Base-by-base conservation (phyloP, 164 flowering plant genomes). In the Stephania yunnanensis region DNA sequence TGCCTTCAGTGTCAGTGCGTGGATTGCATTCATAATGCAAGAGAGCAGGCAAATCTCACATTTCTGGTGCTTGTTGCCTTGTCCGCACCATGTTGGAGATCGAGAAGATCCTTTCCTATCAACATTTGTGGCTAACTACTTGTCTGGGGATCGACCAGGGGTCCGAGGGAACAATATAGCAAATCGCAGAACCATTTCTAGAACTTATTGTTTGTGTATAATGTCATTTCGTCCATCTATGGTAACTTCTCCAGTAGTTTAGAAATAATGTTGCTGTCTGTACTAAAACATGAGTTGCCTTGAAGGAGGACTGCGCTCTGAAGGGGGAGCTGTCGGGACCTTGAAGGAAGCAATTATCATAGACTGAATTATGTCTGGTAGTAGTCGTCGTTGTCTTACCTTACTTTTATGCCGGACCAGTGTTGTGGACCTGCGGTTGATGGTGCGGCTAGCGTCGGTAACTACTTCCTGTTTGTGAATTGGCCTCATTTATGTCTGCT, bases 271-370 rank as follows among this genome's bases (percentile, higher is more conserved):
- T 58, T 68, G 20, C 25, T 12, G 20, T 36, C 8, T 68, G 70
- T 36, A 10, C 71, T 17, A 31, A 2, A 10, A 6, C 19, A 13
- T 44, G 29, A 69, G 53, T 69, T 69, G 72, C 19, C 10, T 48
- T 48, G 46, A 36, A 58, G 46, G 72, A 46, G 46, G 72, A 46
- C 55, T 70, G 72, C 22, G 46, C 30, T 46, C 55, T 70, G 58
- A 20, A 9, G 55, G 72, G 72, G 58, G 53, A 48, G 17, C 31
- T 20, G 55, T 20, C 36, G 25, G 22, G 48, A 12, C 29, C 9
- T 58, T n/a, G 5, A 58, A n/a, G 64, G 64, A 58, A 22, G n/a
- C 64, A 58, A 58, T 58, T 19, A 15, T 36, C 42, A 36, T 15
- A 5, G 64, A 58, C 17, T 58, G 64, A 58, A 58, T 58, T 58